Evolutionary conservation across 2,329 filamentous ascomycete species (phyloP), one percentile per base, ranked within the genome.

Genomic region (Cytospora chrysosperma): DNA sequence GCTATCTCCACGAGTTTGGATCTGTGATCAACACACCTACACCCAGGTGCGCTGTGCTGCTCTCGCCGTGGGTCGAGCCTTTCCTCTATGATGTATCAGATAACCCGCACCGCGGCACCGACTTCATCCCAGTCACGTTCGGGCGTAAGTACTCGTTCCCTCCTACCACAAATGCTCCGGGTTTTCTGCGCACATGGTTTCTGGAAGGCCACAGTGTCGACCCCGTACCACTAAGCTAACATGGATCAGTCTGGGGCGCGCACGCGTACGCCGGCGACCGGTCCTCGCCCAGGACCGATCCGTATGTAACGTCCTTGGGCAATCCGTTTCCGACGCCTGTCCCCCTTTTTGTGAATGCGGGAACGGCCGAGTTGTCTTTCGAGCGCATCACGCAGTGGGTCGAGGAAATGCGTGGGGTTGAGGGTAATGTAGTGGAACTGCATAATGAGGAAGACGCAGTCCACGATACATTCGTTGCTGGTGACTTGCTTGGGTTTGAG

Each of bases 401-500:
- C 19, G 70, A 74, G 63, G 68, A 72, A 47, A 75, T 81, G 73
- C 69, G 69, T 60, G 68, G 68, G 12, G 59, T 74, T 19, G 68
- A 70, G 51, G 79, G 78, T 0, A 81, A 79, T 63, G 68, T 73
- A 47, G 72, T 80, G 0, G 71, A 70, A 32, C 62, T 79, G 28
- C 71, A 77, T 66, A 71, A 79, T 1, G 75, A 76, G 63, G 68
- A 75, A 66, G 49, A 71, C 17, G 75, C 71, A 4, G 74, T 75
- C 30, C 80, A 82, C 70, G 80, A 82, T 70, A 73, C 80, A 17
- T 68, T 79, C 34, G 52, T 78, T 3, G n/a, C 77, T 5, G 78
- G 76, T 1, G 65, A 71, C 21, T 28, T 75, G 1, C 28, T 77
- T 8, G 79, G 79, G 0, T 81, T 81, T 64, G 69, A 74, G 47